Conservation (phyloP, 805 yeast genomes). For the Pichia paraexigua region DNA sequence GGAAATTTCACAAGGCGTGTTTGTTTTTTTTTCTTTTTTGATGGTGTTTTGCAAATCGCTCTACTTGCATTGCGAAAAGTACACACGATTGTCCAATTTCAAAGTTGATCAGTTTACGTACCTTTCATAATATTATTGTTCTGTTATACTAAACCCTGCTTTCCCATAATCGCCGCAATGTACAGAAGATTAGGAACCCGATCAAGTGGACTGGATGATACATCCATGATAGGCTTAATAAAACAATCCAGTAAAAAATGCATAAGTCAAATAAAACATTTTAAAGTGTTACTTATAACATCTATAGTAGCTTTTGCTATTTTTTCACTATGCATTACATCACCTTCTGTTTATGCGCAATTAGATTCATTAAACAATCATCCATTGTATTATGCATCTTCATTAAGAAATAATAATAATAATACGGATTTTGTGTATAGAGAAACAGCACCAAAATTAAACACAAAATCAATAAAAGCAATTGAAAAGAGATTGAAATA, state of each 20-base stretch:
- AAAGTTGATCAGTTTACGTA: too few species aligned
- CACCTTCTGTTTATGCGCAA: background rate
- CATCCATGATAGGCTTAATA: background rate
- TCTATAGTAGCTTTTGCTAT: background rate
- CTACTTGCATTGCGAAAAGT: background rate
- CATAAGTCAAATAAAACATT: background rate
- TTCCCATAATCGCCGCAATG: background rate
- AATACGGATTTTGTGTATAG: slow-evolving; percentile 3
- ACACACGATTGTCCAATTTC: background rate
- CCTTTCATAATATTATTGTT: background rate
- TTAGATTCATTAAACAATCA: slow-evolving; percentile 1
- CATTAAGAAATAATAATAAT: slow-evolving; percentile 1
- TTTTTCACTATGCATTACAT: background rate
- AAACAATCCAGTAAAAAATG: background rate
- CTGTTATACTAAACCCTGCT: background rate
- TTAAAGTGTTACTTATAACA: slow-evolving; percentile 1
- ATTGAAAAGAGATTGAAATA: slow-evolving; percentile 21
- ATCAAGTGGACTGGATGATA: background rate
- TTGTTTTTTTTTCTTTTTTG: background rate
- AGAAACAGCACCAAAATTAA: slow-evolving; percentile 17
- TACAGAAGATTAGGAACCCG: slow-evolving; percentile 8
- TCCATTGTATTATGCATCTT: background rate
- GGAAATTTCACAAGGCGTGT: background rate
- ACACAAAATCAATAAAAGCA: slow-evolving; percentile 18
- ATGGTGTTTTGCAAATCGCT: too few species aligned